These are phyloP conservation scores for Schizosaccharomyces cryophilus DNA, from an alignment of 805 yeast genomes.

Conservation along the genomic window DNA sequence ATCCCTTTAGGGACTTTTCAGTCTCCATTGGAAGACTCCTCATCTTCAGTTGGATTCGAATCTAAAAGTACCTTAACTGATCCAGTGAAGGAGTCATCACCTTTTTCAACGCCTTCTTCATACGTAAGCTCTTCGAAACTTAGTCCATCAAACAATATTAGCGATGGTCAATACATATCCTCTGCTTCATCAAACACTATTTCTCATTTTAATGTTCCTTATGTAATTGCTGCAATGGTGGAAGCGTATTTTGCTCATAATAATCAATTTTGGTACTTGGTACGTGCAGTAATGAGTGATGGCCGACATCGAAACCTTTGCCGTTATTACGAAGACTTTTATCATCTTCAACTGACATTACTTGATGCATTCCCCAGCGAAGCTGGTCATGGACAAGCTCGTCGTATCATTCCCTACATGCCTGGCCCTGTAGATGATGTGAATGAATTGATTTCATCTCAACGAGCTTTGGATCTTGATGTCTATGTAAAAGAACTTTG, in stretches of 20 bases:
- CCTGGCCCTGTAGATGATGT: constrained; percentile 91
- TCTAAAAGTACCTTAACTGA: background rate
- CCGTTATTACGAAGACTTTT: constrained; percentile 85
- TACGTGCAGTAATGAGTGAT: constrained; percentile 38
- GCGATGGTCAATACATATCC: too few relatives aligned
- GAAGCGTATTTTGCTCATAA: constrained; percentile 59
- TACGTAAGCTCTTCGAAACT: too few relatives aligned
- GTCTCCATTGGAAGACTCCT: background rate
- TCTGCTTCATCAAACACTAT: background rate
- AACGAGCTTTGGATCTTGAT: constrained; percentile 30
- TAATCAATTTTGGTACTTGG: constrained; percentile 71
- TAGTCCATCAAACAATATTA: too few relatives aligned
- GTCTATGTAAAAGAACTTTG: constrained; percentile 35
- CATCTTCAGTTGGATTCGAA: background rate
- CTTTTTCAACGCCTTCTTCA: too few relatives aligned
- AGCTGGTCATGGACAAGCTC: constrained; percentile 63
- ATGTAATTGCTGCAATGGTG: constrained; percentile 41
- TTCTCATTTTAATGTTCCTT: constrained; percentile 7
- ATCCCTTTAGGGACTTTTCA: constrained; percentile 38
- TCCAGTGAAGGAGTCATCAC: background rate
- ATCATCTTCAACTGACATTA: constrained; percentile 68
- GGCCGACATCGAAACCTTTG: constrained; percentile 52
- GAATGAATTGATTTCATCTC: constrained; percentile 43
- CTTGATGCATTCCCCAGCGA: constrained; percentile 72
- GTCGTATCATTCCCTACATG: constrained; percentile 69